A percentile compares a stretch with the other conserved stretches of the same genome.
phyloP scores from a whole-genome alignment of 768 basidiomycete genomes.

The Suillus clintonianus region DNA sequence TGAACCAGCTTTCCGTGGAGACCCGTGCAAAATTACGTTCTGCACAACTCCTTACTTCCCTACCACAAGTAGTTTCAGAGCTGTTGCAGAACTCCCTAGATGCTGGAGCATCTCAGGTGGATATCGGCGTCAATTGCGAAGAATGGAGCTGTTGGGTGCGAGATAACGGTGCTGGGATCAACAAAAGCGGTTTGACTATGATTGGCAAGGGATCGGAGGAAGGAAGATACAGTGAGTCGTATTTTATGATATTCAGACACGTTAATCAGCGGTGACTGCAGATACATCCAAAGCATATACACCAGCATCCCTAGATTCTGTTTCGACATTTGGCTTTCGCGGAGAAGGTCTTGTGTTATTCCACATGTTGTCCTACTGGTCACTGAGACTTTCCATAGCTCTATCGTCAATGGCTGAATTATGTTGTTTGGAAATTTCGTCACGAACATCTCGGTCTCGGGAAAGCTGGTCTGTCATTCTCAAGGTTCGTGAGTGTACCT shows the following conservation, averaged over 20 bases:
- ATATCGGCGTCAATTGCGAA: slow-evolving; percentile 70
- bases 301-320: slow-evolving; percentile 47
- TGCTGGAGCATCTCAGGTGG: slow-evolving; percentile 67
- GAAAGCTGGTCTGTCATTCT: slow-evolving; percentile 78
- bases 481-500: slow-evolving; percentile 51
- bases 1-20: slow-evolving; percentile 52
- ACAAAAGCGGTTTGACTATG: slow-evolving; percentile 53
- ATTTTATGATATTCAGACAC: background rate
- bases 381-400: slow-evolving; percentile 46
- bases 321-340: slow-evolving; percentile 84
- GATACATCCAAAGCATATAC: slow-evolving; percentile 75
- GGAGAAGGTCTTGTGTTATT: slow-evolving; percentile 72
- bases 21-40: slow-evolving; percentile 79
- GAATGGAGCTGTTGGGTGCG: slow-evolving; percentile 85
- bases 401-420: slow-evolving; percentile 83
- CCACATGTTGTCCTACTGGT: background rate
- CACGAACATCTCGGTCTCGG: slow-evolving; percentile 61
- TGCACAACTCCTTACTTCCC: slow-evolving; percentile 78
- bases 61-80: slow-evolving; percentile 80
- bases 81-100: slow-evolving; percentile 91
- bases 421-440: slow-evolving; percentile 78
- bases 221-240: slow-evolving; percentile 69
- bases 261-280: slow-evolving; percentile 26
- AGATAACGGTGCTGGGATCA: slow-evolving; percentile 84
- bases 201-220: slow-evolving; percentile 53